phyloP scores from a whole-genome alignment of 2,329 filamentous ascomycete species.

The Exophiala dermatitidis region DNA sequence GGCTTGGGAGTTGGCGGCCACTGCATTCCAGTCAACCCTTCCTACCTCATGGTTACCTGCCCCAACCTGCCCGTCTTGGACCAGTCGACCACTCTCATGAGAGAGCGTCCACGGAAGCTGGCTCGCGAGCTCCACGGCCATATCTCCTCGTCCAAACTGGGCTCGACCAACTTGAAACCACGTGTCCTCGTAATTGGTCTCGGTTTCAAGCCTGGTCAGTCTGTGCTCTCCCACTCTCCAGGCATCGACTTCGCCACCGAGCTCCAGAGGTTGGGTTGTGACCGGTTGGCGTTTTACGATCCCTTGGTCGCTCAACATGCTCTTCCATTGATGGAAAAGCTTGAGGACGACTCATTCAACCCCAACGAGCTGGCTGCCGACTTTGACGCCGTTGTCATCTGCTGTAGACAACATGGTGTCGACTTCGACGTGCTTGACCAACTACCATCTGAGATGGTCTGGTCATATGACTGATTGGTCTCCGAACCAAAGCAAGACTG shows the following conservation, averaged over 20 bases:
- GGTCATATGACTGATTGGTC: slow-evolving; percentile 7
- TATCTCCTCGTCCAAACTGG: slow-evolving; percentile 1
- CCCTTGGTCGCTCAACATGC: slow-evolving; percentile 8
- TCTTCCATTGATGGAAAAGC: slow-evolving; percentile 18
- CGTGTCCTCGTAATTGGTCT: slow-evolving; percentile 19
- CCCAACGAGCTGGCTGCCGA: slow-evolving; percentile 29
- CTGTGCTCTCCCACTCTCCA: slow-evolving; percentile 17
- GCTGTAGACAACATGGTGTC: slow-evolving; percentile 26
- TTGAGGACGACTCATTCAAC: slow-evolving; percentile 10
- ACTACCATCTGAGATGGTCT: slow-evolving; percentile 7
- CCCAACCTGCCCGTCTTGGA: slow-evolving; percentile 10
- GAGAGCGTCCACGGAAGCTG: slow-evolving; percentile 10
- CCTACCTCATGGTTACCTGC: slow-evolving; percentile 17
- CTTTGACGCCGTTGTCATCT: slow-evolving; percentile 42
- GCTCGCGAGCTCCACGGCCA: slow-evolving; percentile 9
- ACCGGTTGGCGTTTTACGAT: slow-evolving; percentile 14
- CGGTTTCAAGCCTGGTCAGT: slow-evolving; percentile 23
- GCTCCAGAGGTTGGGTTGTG: slow-evolving; percentile 5
- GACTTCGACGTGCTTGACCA: slow-evolving; percentile 6
- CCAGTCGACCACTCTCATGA: slow-evolving; percentile 16
- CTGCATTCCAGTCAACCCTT: slow-evolving; percentile 22
- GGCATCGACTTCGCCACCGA: slow-evolving; percentile 13
- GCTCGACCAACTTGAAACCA: slow-evolving; percentile 1
- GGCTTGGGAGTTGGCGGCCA: slow-evolving; percentile 21
- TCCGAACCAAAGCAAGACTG: background rate